Percentiles rank a stretch among this genome's conserved stretches.
These are phyloP conservation scores for Suhomyces kunorum DNA, from an alignment of 1,139 yeast species.

Conservation along the genomic window DNA sequence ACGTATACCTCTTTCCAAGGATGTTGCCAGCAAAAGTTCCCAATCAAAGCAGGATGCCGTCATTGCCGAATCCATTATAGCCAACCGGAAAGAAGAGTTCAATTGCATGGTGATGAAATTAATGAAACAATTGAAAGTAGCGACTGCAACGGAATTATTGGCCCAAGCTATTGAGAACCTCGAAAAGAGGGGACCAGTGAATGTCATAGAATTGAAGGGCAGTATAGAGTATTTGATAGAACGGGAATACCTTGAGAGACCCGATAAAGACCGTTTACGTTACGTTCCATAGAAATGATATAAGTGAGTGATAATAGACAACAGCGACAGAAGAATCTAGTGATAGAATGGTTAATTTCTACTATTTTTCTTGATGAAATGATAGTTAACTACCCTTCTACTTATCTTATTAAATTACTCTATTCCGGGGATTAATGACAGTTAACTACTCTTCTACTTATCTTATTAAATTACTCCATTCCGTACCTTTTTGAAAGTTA, in stretches of 20 bases:
- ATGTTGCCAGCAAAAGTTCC: constrained; percentile 9
- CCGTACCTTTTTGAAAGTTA: no score
- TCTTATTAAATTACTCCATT: no score
- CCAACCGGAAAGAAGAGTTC: constrained; percentile 33
- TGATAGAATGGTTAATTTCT: no score
- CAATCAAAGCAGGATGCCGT: background rate
- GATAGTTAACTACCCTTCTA: no score
- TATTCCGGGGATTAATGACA: no score
- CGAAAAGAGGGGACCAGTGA: constrained; percentile 30
- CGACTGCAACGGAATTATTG: constrained; percentile 29
- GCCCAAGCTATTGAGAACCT: constrained; percentile 25
- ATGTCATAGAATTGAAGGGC: constrained; percentile 32
- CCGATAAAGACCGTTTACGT: constrained; percentile 24
- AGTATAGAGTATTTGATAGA: constrained; percentile 37
- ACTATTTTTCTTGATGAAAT: no score
- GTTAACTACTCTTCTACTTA: no score
- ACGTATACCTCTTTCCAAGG: constrained; percentile 36
- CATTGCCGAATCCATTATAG: constrained; percentile 6
- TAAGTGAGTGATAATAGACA: no score
- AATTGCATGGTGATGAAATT: constrained; percentile 32
- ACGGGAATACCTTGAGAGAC: constrained; percentile 34
- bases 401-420: no score
- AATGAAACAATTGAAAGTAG: constrained; percentile 32
- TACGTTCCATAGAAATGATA: constrained; percentile 37
- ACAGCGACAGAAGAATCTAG: no score